A percentile compares a stretch with the other conserved stretches of the same genome.
phyloP scores from a whole-genome alignment of 2,329 filamentous ascomycete genomes.

The Fusarium illudens region DNA sequence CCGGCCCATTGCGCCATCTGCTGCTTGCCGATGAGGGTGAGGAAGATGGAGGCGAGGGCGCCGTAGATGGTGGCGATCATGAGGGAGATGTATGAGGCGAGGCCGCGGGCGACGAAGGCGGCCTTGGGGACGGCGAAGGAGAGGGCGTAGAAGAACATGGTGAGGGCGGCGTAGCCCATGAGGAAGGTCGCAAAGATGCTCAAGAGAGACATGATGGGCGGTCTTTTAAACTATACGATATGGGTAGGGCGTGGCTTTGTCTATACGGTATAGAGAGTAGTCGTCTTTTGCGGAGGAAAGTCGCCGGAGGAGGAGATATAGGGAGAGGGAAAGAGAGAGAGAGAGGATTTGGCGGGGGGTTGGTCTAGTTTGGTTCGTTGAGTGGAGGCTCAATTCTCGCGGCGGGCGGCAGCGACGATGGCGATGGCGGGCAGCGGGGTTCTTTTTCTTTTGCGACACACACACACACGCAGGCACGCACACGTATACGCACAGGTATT shows the following conservation, averaged over 20 bases:
- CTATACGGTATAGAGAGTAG: constrained; percentile 8
- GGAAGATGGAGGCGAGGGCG: constrained; percentile 73
- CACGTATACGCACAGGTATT: no score
- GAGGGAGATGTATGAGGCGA: constrained; percentile 72
- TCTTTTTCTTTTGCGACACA: background rate
- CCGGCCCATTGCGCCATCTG: constrained; percentile 87
- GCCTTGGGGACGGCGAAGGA: constrained; percentile 66
- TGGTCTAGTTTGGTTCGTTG: constrained; percentile 13
- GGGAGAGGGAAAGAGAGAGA: background rate
- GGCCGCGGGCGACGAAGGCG: constrained; percentile 73
- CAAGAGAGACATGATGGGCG: constrained; percentile 49
- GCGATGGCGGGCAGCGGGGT: constrained; percentile 24
- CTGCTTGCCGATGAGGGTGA: constrained; percentile 76
- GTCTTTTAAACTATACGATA: background rate
- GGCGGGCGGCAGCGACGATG: background rate
- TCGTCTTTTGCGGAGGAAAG: background rate
- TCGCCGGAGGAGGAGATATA: background rate
- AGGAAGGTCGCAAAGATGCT: constrained; percentile 57
- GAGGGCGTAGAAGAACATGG: constrained; percentile 67
- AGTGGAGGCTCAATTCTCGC: constrained; percentile 10
- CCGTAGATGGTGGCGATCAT: constrained; percentile 74
- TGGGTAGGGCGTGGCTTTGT: background rate
- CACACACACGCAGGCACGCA: background rate
- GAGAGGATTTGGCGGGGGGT: constrained; percentile 31
- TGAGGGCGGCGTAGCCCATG: constrained; percentile 60